Base-by-base conservation (phyloP, 257 asterid species). In the Ballota nigra region DNA sequence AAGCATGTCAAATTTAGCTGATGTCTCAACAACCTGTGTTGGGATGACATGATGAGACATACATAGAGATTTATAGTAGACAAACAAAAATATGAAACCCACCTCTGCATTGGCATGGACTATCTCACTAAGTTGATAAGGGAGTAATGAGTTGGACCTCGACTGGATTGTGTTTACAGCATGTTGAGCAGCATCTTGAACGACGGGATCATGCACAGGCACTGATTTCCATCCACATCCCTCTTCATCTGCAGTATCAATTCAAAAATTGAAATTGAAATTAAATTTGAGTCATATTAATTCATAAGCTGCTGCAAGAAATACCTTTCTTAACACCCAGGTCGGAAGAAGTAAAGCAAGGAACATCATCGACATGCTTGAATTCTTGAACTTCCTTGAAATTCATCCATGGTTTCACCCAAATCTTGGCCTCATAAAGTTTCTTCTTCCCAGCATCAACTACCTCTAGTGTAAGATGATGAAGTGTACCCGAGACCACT, bases 361-460 rank as follows among this genome's bases (percentile, higher is more conserved):
- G 86, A 74, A 51, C 79, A 70, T 88, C 93, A 18, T 66, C 86
- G 31, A 86, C 86, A 68, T 81, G 92, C 68, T 77, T 88, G 85
- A 94, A 94, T 57, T 88, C 97, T 74, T 94, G 93, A 28, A 94
- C 82, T 71, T 94, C 90, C 86, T 84, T 91, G 38, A 91, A 94
- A 68, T 87, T 53, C 87, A 89, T 41, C 99, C 98, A 94, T 7
- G 98, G 95, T 69, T 91, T 94, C 0, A 91, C 97, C 99, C 97
- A 94, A 12, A 94, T 81, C 82, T 94, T 94, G 4, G 99, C 97
- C 81, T 83, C 86, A 18, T 94, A 94, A 0, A 91, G 84, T 70
- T 82, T 81, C 81, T 86, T 91, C 64, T 72, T 89, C 40, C 96
- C 97, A 12, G 86, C 86, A 62, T 94, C 99, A 38, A 83, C 7